A percentile compares a stretch with the other conserved stretches of the same genome.
Evolutionary conservation across 2,329 filamentous ascomycete species (phyloP).

Genomic region (Penicillium sumatraense): DNA sequence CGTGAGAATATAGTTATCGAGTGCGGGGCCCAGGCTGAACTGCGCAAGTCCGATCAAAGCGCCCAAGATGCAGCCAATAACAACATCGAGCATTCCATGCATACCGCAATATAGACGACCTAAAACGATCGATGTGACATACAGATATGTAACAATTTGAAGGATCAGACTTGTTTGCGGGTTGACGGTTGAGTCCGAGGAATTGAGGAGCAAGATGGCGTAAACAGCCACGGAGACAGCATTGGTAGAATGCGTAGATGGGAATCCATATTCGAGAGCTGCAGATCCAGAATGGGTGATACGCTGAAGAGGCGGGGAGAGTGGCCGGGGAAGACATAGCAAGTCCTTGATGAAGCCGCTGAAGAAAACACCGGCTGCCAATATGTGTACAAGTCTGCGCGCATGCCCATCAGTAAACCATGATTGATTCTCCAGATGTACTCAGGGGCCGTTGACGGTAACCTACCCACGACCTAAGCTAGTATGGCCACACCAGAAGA

Average conservation of each 20-base stretch:
- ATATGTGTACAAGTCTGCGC: constrained; percentile 66
- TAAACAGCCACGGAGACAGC: constrained; percentile 93
- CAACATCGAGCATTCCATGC: constrained; percentile 94
- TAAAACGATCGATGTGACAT: constrained; percentile 85
- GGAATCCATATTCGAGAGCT: constrained; percentile 94
- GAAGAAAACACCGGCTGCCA: constrained; percentile 79
- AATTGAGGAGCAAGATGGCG: constrained; percentile 71
- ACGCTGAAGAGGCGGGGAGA: constrained; percentile 87
- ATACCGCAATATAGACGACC: constrained; percentile 96
- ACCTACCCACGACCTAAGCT: constrained; percentile 84
- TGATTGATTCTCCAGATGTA: not conserved
- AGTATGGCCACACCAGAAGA: constrained; percentile 95
- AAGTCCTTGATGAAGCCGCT: constrained; percentile 95
- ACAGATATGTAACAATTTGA: constrained; percentile 76
- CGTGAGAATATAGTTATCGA: constrained; percentile 73
- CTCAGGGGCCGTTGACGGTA: not conserved
- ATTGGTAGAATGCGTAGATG: constrained; percentile 95
- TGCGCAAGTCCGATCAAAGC: constrained; percentile 64
- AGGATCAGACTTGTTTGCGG: constrained; percentile 64
- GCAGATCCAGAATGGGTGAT: constrained; percentile 98
- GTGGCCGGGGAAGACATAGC: constrained; percentile 84
- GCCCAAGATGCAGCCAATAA: constrained; percentile 78
- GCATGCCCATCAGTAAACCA: constrained; percentile 23
- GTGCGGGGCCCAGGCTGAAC: constrained; percentile 57
- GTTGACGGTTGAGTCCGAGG: constrained; percentile 65